These are phyloP conservation scores for Casuarina glauca DNA, from an alignment of 306 rosid species.

Conservation along the genomic window DNA sequence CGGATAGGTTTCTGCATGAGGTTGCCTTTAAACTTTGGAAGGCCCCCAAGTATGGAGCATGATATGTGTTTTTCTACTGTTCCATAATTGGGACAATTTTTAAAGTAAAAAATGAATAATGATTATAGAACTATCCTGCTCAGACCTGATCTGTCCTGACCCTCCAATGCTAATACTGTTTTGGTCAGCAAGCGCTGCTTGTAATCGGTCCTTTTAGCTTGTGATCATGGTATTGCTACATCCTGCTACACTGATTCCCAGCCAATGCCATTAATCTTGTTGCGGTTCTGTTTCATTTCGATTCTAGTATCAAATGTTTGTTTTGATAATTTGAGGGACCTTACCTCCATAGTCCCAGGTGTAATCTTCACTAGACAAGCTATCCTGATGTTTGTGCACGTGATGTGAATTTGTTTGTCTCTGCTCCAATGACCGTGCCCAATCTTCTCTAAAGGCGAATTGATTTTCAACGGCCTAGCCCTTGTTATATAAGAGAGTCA, in stretches of 20 bases:
- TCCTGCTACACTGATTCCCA: neutral
- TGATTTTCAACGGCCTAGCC: too few relatives aligned
- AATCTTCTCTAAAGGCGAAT: neutral
- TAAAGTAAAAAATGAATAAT: neutral
- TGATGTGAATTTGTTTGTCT: neutral
- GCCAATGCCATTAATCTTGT: neutral
- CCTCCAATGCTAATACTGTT: neutral
- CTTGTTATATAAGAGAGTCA: too few relatives aligned
- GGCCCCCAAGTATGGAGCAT: conserved; percentile 98
- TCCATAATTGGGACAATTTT: neutral
- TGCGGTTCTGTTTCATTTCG: neutral
- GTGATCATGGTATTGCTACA: too few relatives aligned
- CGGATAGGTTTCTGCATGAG: conserved; percentile 91
- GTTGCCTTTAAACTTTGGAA: conserved; percentile 97
- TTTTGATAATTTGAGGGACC: neutral
- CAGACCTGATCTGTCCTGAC: too few relatives aligned
- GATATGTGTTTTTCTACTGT: conserved; percentile 14
- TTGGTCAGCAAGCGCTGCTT: neutral
- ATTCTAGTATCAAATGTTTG: neutral
- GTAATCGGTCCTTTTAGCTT: neutral
- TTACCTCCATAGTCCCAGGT: neutral
- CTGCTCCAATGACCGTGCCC: neutral
- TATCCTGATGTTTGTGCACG: neutral
- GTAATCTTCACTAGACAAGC: neutral
- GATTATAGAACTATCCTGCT: neutral